A percentile compares a stretch with the other conserved stretches of the same genome.
Conservation (phyloP, 2,329 filamentous ascomycete species). For the Ceratocystis destructans region DNA sequence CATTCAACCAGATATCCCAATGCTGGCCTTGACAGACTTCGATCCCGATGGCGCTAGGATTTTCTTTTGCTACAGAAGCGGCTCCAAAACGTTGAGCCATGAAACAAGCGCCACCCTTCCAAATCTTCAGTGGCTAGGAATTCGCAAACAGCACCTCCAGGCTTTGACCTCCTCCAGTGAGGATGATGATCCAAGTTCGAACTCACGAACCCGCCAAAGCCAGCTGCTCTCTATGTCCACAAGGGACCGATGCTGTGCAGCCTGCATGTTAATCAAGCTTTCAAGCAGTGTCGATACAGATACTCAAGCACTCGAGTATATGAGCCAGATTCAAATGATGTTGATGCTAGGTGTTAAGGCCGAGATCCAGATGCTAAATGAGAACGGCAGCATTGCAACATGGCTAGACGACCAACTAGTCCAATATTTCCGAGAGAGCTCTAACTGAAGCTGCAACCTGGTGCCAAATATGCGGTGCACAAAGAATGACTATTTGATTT, state of each 20-base stretch:
- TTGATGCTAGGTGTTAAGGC: slow-evolving; percentile 60
- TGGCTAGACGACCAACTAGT: slow-evolving; percentile 35
- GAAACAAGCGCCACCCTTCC: slow-evolving; percentile 40
- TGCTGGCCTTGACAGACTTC: slow-evolving; percentile 56
- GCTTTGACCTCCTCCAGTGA: not conserved
- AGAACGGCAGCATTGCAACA: slow-evolving; percentile 34
- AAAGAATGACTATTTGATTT: not conserved
- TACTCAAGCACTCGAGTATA: slow-evolving; percentile 29
- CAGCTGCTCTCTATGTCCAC: slow-evolving; percentile 32
- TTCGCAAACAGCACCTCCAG: slow-evolving; percentile 33
- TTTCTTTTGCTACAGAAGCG: slow-evolving; percentile 57
- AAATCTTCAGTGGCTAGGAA: slow-evolving; percentile 51
- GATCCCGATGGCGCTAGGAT: slow-evolving; percentile 68
- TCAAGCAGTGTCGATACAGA: slow-evolving; percentile 21
- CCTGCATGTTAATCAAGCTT: slow-evolving; percentile 37
- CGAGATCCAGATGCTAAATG: slow-evolving; percentile 60
- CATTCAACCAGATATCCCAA: slow-evolving; percentile 37
- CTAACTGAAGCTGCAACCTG: not conserved
- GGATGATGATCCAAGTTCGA: not conserved
- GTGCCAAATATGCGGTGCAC: no score
- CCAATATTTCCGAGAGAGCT: not conserved
- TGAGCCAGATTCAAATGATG: slow-evolving; percentile 55
- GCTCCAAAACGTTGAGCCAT: slow-evolving; percentile 48
- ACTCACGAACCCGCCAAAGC: slow-evolving; percentile 12
- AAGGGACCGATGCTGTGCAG: slow-evolving; percentile 46